Evolutionary conservation across 345 rosid genomes (phyloP).

Genomic region (Boechera retrofracta): DNA sequence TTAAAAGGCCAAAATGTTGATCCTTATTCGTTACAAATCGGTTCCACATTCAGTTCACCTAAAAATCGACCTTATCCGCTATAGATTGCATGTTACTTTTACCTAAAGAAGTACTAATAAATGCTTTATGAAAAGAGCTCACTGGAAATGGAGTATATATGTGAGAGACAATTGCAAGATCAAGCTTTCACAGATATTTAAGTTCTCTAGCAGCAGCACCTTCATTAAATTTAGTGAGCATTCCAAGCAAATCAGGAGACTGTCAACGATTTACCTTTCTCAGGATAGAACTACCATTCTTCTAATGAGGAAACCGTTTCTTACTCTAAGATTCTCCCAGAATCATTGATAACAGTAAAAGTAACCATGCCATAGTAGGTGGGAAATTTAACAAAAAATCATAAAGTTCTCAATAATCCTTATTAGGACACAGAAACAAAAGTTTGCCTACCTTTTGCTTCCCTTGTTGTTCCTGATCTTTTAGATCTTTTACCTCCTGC

Average conservation of each 20-base stretch:
- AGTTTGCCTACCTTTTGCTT: constrained; percentile 79
- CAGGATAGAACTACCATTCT: constrained; percentile 15
- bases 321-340: constrained; percentile 26
- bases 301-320: background rate
- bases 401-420: constrained; percentile 1
- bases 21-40: constrained; percentile 1
- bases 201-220: constrained; percentile 21
- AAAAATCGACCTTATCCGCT: constrained; percentile 8
- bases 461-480: constrained; percentile 83
- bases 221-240: constrained; percentile 13
- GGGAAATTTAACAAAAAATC: constrained; percentile 12
- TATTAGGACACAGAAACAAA: background rate
- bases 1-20: constrained; percentile 1
- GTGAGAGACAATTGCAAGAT: constrained; percentile 16
- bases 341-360: constrained; percentile 24
- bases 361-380: constrained; percentile 20
- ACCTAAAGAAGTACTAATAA: background rate
- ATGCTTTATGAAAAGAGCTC: constrained; percentile 15
- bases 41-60: constrained; percentile 16
- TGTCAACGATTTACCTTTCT: constrained; percentile 17
- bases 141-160: constrained; percentile 13
- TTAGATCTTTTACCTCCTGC: constrained; percentile 89
- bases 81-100: constrained; percentile 2
- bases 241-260: constrained; percentile 21
- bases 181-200: constrained; percentile 2